Evolutionary conservation across 169 alveolate genomes (phyloP), one percentile per base, ranked within the genome.

Genomic region (Babesia sp.): DNA sequence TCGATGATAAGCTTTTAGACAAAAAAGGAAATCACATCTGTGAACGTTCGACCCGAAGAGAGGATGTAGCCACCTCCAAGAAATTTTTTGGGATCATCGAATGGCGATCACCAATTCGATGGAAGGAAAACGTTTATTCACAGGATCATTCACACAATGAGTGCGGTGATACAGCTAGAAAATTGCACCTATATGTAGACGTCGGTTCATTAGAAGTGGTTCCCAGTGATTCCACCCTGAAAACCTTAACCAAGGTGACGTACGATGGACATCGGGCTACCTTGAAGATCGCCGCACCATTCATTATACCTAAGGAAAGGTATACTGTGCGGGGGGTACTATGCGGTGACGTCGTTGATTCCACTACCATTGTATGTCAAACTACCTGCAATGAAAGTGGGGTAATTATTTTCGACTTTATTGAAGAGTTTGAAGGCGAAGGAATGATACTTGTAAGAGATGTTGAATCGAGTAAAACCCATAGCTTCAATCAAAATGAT

Each of bases 11-110:
- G 12, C 12, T 48, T 48, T 18, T 20, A 20, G 56, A 48, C 18
- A 12, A 7, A 48, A 14, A 48, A 18, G 56, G 20, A 6, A 8
- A 14, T 20, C 33, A 8, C 56, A n/a, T n/a, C n/a, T n/a, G n/a
- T n/a, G n/a, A n/a, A n/a, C n/a, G n/a, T 8, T 48, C 12, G 20
- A 48, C 33, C 56, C 20, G 20, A 12, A 20, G 28, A 48, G 20
- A 12, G 20, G n/a, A n/a, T 14, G 46, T 39, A 20, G 56, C 18
- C 12, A 6, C 20, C 44, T 37, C 2, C 55, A 41, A 60, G 8
- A 16, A 56, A 24, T 28, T 60, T 0, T 39, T 60, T 41, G 74
- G 63, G 28, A 36, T 64, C 22, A 29, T 64, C 5, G 74, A 64
- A 31, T 64, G 74, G 74, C 45, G 74, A 0, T n/a, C 28, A 29